Conservation (phyloP, 768 basidiomycete species). For the Amylocystis lapponica region DNA sequence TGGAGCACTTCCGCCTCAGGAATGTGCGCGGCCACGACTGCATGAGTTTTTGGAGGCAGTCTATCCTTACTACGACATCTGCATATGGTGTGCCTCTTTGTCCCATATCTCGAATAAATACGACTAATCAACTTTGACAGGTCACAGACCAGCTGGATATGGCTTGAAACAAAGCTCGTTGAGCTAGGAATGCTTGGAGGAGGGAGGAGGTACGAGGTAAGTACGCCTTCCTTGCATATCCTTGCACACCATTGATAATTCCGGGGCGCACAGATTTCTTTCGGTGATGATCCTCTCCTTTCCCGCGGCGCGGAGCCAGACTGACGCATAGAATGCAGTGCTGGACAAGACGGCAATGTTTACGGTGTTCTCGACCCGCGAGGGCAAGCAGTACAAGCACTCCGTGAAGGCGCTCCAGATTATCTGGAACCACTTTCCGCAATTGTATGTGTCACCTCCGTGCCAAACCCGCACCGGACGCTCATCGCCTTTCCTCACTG, state of each 20-base stretch:
- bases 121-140: conserved; percentile 25
- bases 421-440: conserved; percentile 84
- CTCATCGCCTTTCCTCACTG: conserved; percentile 1
- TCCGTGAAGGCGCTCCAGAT: conserved; percentile 79
- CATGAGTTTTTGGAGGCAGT: conserved; percentile 80
- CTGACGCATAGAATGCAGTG: conserved; percentile 35
- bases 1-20: conserved; percentile 69
- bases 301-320: neutral
- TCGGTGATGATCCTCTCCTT: conserved; percentile 37
- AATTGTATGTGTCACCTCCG: conserved; percentile 46
- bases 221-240: neutral
- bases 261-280: conserved; percentile 42
- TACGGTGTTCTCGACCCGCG: conserved; percentile 70
- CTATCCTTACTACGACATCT: conserved; percentile 84
- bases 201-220: conserved; percentile 62
- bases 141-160: conserved; percentile 86
- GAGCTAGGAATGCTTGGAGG: conserved; percentile 83
- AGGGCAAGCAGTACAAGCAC: conserved; percentile 72
- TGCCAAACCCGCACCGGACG: conserved; percentile 13
- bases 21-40: conserved; percentile 78
- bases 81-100: conserved; percentile 58
- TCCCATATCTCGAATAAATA: neutral
- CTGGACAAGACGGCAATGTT: conserved; percentile 90
- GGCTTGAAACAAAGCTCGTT: conserved; percentile 83
- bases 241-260: neutral